These are phyloP conservation scores for Trametes maxima DNA, from an alignment of 768 basidiomycete genomes.

Conservation along the genomic window DNA sequence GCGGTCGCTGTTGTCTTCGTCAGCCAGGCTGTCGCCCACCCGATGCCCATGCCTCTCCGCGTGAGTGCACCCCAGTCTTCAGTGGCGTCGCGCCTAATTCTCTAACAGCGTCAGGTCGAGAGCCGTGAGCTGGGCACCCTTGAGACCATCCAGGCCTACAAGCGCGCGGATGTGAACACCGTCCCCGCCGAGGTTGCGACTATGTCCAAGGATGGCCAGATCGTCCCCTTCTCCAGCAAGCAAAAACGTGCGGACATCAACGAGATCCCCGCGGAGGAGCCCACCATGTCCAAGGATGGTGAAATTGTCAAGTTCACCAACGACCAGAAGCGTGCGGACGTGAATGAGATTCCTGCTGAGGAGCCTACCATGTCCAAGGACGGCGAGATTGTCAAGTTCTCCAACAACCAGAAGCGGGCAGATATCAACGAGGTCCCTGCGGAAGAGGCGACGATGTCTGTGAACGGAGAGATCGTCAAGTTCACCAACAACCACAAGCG, in stretches of 20 bases:
- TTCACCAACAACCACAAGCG: conserved; percentile 25
- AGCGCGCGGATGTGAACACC: conserved; percentile 31
- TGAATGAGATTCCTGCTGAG: conserved; percentile 37
- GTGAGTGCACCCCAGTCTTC: conserved; percentile 31
- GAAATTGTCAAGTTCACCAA: conserved; percentile 33
- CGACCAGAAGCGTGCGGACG: conserved; percentile 25
- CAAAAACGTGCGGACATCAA: conserved; percentile 28
- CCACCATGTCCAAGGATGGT: conserved; percentile 41
- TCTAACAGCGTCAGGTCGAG: conserved; percentile 27
- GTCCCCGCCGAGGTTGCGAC: conserved; percentile 36
- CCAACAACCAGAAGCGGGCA: conserved; percentile 23
- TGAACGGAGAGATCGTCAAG: conserved; percentile 21
- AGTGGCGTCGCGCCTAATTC: background rate
- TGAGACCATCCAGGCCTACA: conserved; percentile 48
- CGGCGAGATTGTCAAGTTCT: conserved; percentile 37
- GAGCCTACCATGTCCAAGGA: conserved; percentile 37
- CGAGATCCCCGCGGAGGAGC: conserved; percentile 35
- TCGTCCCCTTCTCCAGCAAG: conserved; percentile 30
- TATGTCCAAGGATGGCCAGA: conserved; percentile 34
- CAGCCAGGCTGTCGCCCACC: conserved; percentile 43
- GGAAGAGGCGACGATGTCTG: conserved; percentile 26
- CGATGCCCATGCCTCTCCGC: conserved; percentile 46
- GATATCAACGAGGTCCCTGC: conserved; percentile 32
- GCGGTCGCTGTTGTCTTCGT: conserved; percentile 46
- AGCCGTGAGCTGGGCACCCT: conserved; percentile 38